Evolutionary conservation across 2,329 filamentous ascomycete genomes (phyloP), one percentile per base, ranked within the genome.

Genomic region (Aquanectria penicillioides): DNA sequence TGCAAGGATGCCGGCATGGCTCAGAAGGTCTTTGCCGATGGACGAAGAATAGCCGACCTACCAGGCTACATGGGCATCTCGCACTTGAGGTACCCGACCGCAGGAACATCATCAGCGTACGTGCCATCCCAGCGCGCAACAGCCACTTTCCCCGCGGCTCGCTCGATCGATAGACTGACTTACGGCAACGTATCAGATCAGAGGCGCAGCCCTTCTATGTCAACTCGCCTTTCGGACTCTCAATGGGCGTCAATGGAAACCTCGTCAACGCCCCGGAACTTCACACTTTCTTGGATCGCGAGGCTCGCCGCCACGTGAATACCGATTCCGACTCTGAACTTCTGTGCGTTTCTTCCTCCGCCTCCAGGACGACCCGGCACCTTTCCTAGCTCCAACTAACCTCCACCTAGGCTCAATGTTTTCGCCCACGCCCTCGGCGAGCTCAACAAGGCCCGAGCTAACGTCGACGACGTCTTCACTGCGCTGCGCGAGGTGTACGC

Each of bases 181-280:
- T 25, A 87, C 87, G 25, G 9, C 28, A 36, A 34, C 38, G 22
- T 51, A 13, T 59, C 57, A 94, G 92, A 71, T 89, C 92, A 7
- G 93, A 97, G 77, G 92, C 92, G 10, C 93, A 97, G 77, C 94
- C 94, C 0, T 97, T 97, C 76, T 97, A 95, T 73, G 92, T 95
- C 71, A 96, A 96, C 80, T 86, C 83, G 55, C 92, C 92, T 1
- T 95, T 93, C 72, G 93, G 93, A 43, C 90, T 96, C 68, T 91
- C 85, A 70, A 85, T 95, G 73, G 86, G 89, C 13, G 89, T 94
- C 77, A 97, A 97, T 71, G 93, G 93, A 60, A 97, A 97, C 76
- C 81, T 97, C 37, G 91, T 96, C 80, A 84, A 96, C 71, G 86
- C 89, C 3, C 81, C 82, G 1, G 87, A 90, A 50, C 81, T 96